Evolutionary conservation across 148 eudicot genomes (phyloP), one percentile per base, ranked within the genome.

Genomic region (Euryodendron excelsum): DNA sequence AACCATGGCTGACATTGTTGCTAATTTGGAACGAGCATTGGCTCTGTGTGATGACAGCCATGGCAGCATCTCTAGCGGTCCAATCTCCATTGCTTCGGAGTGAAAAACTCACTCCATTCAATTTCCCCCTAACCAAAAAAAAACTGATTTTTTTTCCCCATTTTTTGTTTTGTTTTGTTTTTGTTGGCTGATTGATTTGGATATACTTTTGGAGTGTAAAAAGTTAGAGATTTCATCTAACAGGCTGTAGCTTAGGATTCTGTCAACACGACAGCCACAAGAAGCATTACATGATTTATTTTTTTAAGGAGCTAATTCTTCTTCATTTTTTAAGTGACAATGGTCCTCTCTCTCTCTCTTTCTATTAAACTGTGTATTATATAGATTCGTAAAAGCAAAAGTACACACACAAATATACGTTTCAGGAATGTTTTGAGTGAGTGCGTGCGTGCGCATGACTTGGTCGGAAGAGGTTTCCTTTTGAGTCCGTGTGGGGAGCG

Each of bases 11-110:
- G 97, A 91, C 48, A 85, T 91, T 81, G 97, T 93, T 47, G 81
- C 89, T 28, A 93, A 93, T 81, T 82, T 93, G 83, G 97, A 93
- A 72, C 63, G 97, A 12, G 95, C 92, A 10, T 81, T 91, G 79
- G 73, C 74, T 20, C 78, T 86, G 5, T 91, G 93, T 63, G 88
- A 86, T 69, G 93, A 89, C 23, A 90, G 95, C 81, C 90, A 86
- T 83, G 97, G 92, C 20, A 91, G 92, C 72, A 87, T 93, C 37
- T 91, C 95, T 21, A 90, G 92, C 77, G 83, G 81, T 55, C 84
- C 69, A 48, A 65, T 91, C 13, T 93, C 98, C 59, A 74, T 90
- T 82, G 86, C 75, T 73, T 93, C 93, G 45, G 97, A 93, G 45
- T 88, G 74, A 89, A 34, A 72, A 53, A 45, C 45, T 2, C 61